These are phyloP conservation scores for Lepidium campestre DNA, from an alignment of 441 rosid genomes.

Conservation along the genomic window DNA sequence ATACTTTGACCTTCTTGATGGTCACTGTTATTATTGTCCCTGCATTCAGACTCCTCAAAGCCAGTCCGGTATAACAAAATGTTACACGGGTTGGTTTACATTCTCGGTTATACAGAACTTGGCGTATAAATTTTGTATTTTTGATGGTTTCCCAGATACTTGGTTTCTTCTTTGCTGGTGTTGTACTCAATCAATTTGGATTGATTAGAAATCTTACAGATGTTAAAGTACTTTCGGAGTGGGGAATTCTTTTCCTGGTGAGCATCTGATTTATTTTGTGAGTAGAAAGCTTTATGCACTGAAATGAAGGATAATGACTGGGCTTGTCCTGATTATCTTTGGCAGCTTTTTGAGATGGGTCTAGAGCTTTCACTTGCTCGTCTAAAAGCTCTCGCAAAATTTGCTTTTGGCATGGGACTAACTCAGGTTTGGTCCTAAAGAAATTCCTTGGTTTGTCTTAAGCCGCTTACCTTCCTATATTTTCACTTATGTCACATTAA, in stretches of 20 bases:
- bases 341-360: slow-evolving; percentile 98
- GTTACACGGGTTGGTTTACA: slow-evolving; percentile 9
- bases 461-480: background rate
- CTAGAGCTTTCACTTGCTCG: slow-evolving; percentile 97
- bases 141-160: slow-evolving; percentile 59
- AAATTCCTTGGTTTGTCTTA: background rate
- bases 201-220: slow-evolving; percentile 85
- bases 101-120: background rate
- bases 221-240: slow-evolving; percentile 91
- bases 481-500: slow-evolving; percentile 5
- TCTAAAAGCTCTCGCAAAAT: slow-evolving; percentile 91
- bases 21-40: slow-evolving; percentile 95
- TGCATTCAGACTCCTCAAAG: slow-evolving; percentile 71
- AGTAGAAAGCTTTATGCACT: background rate
- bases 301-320: background rate
- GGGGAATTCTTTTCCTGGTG: slow-evolving; percentile 99
- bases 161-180: slow-evolving; percentile 97
- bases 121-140: background rate
- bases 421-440: slow-evolving; percentile 62
- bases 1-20: slow-evolving; percentile 88
- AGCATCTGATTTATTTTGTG: slow-evolving; percentile 20
- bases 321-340: slow-evolving; percentile 22
- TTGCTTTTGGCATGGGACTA: slow-evolving; percentile 95
- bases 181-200: slow-evolving; percentile 90
- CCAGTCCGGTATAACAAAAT: slow-evolving; percentile 74